Conservation (phyloP, 495 filamentous ascomycete genomes). For the Hyaloscypha variabilis region DNA sequence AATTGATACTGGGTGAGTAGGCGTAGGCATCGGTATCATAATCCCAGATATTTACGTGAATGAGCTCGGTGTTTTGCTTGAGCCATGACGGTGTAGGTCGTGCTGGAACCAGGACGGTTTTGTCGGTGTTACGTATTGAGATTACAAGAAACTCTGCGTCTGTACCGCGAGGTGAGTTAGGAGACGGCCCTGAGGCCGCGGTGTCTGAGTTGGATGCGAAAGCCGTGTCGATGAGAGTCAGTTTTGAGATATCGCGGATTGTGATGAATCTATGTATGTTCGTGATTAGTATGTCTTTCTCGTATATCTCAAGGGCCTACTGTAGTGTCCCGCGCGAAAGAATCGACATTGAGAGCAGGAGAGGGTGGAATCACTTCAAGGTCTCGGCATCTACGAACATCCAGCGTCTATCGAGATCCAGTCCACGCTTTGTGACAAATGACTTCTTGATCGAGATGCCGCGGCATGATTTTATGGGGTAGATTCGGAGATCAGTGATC, state of each 20-base stretch:
- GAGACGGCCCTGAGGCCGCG: constrained; percentile 1
- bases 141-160: constrained; percentile 10
- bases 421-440: constrained; percentile 9
- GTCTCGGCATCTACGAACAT: constrained; percentile 20
- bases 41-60: constrained; percentile 11
- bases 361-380: constrained; percentile 1
- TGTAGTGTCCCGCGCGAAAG: too few relatives aligned
- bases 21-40: constrained; percentile 15
- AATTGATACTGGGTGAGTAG: background rate
- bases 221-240: constrained; percentile 13
- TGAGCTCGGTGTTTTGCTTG: background rate
- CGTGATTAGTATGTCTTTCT: too few relatives aligned
- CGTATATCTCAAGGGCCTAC: too few relatives aligned
- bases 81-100: constrained; percentile 7
- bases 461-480: constrained; percentile 23
- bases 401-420: constrained; percentile 17
- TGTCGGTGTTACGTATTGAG: constrained; percentile 11
- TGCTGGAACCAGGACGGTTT: constrained; percentile 1
- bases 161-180: background rate
- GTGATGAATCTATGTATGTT: constrained; percentile 9
- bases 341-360: too few relatives aligned
- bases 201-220: constrained; percentile 7
- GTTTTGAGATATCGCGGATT: constrained; percentile 13
- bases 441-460: constrained; percentile 11
- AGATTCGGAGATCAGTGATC: constrained; percentile 15